phyloP scores from a whole-genome alignment of 2,329 filamentous ascomycete species.

The Arthroderma sp. region DNA sequence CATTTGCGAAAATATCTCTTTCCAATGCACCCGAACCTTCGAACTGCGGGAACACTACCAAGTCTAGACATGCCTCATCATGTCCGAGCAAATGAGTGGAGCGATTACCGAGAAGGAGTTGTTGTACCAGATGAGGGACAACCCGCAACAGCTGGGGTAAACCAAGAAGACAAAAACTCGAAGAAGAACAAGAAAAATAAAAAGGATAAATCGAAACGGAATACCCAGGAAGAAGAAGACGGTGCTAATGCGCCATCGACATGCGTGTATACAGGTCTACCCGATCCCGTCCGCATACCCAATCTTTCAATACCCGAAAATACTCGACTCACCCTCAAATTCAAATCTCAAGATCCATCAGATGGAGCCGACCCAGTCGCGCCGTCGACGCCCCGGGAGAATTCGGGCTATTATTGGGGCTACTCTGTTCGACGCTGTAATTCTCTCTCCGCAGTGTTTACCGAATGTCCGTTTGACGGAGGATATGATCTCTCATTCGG shows the following conservation, averaged over 20 bases:
- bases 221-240: neutral
- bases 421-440: constrained; percentile 55
- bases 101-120: constrained; percentile 67
- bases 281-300: constrained; percentile 38
- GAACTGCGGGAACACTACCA: constrained; percentile 58
- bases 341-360: constrained; percentile 35
- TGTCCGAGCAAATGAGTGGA: constrained; percentile 61
- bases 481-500: constrained; percentile 77
- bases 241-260: constrained; percentile 14
- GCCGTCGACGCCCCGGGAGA: constrained; percentile 55
- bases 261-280: constrained; percentile 39
- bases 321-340: constrained; percentile 60
- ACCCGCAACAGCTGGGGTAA: constrained; percentile 31
- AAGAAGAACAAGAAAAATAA: constrained; percentile 25
- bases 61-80: constrained; percentile 79
- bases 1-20: constrained; percentile 67
- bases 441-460: constrained; percentile 61
- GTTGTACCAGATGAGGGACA: constrained; percentile 41
- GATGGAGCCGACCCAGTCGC: constrained; percentile 47
- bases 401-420: constrained; percentile 78
- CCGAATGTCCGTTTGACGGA: constrained; percentile 58
- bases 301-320: constrained; percentile 50
- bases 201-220: constrained; percentile 30
- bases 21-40: constrained; percentile 63
- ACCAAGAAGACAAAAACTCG: constrained; percentile 2